Percentiles rank a stretch among this genome's conserved stretches.
phyloP scores from a whole-genome alignment of 805 yeast species.

The Cyberlindnera amylophila region DNA sequence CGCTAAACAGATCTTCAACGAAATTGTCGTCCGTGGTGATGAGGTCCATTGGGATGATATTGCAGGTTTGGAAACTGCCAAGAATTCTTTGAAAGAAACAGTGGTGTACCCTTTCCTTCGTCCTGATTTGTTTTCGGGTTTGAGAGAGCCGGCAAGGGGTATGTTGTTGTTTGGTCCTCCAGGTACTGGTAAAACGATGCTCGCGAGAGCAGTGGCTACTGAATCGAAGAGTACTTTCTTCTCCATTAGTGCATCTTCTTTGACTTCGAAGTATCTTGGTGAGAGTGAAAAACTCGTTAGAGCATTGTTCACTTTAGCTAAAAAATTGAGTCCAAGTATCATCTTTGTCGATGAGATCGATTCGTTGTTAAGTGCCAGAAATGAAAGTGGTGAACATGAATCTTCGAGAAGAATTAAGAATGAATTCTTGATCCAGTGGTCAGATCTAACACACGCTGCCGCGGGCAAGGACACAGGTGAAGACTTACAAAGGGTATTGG shows the following conservation, averaged over 20 bases:
- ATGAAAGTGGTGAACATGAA: slow-evolving; percentile 72
- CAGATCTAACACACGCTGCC: slow-evolving; percentile 85
- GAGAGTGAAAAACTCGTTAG: slow-evolving; percentile 92
- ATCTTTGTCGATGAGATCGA: slow-evolving; percentile 97
- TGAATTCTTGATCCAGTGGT: slow-evolving; percentile 94
- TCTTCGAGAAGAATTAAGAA: slow-evolving; percentile 88
- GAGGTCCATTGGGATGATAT: slow-evolving; percentile 95
- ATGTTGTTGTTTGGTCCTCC: slow-evolving; percentile 97
- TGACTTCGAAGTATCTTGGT: slow-evolving; percentile 76
- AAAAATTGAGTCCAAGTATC: slow-evolving; percentile 85
- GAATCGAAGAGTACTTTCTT: slow-evolving; percentile 93
- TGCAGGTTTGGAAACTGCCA: slow-evolving; percentile 88
- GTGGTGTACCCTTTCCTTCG: slow-evolving; percentile 94
- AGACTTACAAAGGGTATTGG: slow-evolving; percentile 59
- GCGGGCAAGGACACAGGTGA: slow-evolving; percentile 45
- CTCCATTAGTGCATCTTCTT: slow-evolving; percentile 84
- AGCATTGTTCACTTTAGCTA: slow-evolving; percentile 83
- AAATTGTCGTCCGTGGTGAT: slow-evolving; percentile 87
- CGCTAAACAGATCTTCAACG: slow-evolving; percentile 82
- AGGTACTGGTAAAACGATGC: slow-evolving; percentile 97
- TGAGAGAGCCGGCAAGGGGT: slow-evolving; percentile 94
- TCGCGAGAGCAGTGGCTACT: slow-evolving; percentile 96
- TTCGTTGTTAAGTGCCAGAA: slow-evolving; percentile 78
- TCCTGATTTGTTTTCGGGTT: slow-evolving; percentile 87
- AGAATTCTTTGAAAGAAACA: slow-evolving; percentile 84